These are phyloP conservation scores for Phialophora macrospora DNA, from an alignment of 2,329 filamentous ascomycete genomes.

Conservation along the genomic window DNA sequence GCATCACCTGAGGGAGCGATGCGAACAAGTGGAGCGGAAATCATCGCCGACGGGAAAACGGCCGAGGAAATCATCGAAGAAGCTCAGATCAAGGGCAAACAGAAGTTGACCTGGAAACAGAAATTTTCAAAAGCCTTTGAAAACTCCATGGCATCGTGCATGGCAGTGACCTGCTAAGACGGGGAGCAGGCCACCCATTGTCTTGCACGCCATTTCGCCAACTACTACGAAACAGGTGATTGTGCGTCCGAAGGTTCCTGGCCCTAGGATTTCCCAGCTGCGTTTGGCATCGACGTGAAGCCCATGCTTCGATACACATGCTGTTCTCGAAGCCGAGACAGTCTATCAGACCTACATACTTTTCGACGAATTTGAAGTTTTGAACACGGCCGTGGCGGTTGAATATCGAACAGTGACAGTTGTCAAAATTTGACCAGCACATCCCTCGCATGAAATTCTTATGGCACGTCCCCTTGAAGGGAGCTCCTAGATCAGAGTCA, in stretches of 20 bases:
- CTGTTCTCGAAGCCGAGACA: neutral
- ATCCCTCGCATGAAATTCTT: neutral
- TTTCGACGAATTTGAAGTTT: neutral
- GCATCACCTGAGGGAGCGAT: neutral
- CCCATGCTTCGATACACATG: neutral
- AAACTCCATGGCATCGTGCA: slow-evolving; percentile 16
- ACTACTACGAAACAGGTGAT: neutral
- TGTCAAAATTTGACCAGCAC: neutral
- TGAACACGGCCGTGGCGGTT: neutral
- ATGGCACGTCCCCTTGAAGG: neutral
- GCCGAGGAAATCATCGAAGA: slow-evolving; percentile 31
- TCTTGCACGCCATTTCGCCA: neutral
- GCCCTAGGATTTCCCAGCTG: neutral
- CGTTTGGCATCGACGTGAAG: neutral
- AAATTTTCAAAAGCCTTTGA: slow-evolving; percentile 22
- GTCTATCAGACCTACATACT: neutral
- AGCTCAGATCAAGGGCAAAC: slow-evolving; percentile 19
- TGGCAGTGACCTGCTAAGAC: neutral
- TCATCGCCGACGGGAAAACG: slow-evolving; percentile 29
- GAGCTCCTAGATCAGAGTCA: neutral
- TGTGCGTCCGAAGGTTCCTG: neutral
- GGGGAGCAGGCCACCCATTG: neutral
- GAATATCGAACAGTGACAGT: neutral
- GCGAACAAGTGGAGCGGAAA: neutral
- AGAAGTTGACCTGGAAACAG: slow-evolving; percentile 31